Evolutionary conservation across 2,329 filamentous ascomycete species (phyloP), one percentile per base, ranked within the genome.

Genomic region (Xylariales sp.): DNA sequence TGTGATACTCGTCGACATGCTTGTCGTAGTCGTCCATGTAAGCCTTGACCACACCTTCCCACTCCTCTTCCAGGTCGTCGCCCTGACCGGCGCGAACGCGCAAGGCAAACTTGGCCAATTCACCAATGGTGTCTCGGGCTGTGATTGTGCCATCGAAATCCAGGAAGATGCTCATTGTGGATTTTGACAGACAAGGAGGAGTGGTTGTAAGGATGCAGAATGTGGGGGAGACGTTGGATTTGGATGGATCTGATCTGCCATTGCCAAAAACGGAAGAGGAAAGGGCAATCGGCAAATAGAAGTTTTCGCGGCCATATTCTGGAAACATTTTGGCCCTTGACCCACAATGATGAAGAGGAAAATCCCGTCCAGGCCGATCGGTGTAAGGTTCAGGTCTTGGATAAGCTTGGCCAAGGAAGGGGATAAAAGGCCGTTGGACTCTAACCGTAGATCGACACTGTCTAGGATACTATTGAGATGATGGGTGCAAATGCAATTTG

Each of bases 91-190:
- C 39, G 46, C 57, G 54, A 16, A 55, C 45, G 32, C 53, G 44
- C 27, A 75, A 65, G 40, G 68, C 70, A 18, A 64, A 64, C 14
- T 61, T 50, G 33, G 68, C 72, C 4, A 80, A 65, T 29, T 64
- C 57, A 41, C 59, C 56, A 29, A 79, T 73, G 29, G 75, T 78
- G 59, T 80, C 76, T 21, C 65, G 45, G 10, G 62, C 58, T 14
- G 76, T 79, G 48, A 80, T 77, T 12, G 76, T 80, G 45, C 74
- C 73, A 57, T 80, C 76, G 55, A 80, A 80, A 52, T 80, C 76
- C 15, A 80, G 64, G 25, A 80, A 55, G 29, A 80, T 60, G 46
- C 65, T 63, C 66, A 72, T 61, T 7, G 19, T 46, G 31, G 12
- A 36, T 18, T 20, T 11, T 21, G 11, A 36, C 10, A 7, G 33